Evolutionary conservation across 495 filamentous ascomycete species (phyloP), one percentile per base, ranked within the genome.

Genomic region (Penicillium verhagenii): DNA sequence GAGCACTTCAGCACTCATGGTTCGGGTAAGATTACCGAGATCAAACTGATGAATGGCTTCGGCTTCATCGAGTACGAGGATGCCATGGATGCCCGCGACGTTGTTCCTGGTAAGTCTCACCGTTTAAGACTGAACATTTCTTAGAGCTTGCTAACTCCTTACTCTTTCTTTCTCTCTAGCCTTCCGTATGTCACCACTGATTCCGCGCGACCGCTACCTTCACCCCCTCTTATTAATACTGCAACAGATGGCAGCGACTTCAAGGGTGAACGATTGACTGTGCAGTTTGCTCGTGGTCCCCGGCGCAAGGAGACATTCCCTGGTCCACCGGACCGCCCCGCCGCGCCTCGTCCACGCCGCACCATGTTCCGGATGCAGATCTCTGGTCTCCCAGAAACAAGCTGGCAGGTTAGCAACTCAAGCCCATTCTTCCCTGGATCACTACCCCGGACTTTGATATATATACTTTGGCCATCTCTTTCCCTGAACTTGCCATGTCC

Each of bases 31-130:
- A 97, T 98, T 63, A 93, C 87, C 53, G 94, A 98, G 77, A 92
- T 98, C 80, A 98, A 98, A 80, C 86, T 98, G 58, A 98, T 97
- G 95, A 96, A 95, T 70, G 94, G 94, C 59, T 98, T 98, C 68
- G 94, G 94, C 71, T 98, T 98, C 75, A 95, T 98, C 68, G 95
- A 98, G 71, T 98, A 97, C 73, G 93, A 97, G 70, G 94, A 96
- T 79, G 83, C 91, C 35, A 87, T 96, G 82, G 94, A 97, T 79
- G 95, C 94, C 54, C 87, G 92, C 60, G 94, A 97, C 74, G 91
- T 97, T 39, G 94, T 98, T 56, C 94, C 94, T 69, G 91, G 94
- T 98, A 82, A 74, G 85, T 47, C 14, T 20, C 13, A 33, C 16
- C 26, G 50, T n/a, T 18, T 2, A 47, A 24, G 6, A 8, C 10